Percentiles rank a stretch among this genome's conserved stretches.
Evolutionary conservation across 495 filamentous ascomycete species (phyloP).

Genomic region (Xylaria acuta): DNA sequence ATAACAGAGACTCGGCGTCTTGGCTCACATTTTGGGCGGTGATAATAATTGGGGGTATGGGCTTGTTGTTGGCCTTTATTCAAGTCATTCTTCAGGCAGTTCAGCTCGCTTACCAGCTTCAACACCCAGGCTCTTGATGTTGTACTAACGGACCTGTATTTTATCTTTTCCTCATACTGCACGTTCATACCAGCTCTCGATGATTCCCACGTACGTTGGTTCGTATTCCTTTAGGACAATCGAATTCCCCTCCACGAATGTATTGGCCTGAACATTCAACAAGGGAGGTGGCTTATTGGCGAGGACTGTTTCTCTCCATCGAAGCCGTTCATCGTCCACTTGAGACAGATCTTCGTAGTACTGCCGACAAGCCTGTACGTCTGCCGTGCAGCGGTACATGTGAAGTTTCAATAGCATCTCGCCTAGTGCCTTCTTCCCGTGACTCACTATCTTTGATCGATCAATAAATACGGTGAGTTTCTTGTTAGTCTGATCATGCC

Average conservation of each 20-base stretch:
- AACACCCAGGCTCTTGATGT: not conserved
- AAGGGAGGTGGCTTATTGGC: slow-evolving; percentile 35
- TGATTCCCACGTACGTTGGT: not conserved
- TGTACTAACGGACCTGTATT: not conserved
- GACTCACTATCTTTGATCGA: slow-evolving; percentile 41
- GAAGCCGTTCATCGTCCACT: slow-evolving; percentile 46
- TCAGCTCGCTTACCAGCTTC: not conserved
- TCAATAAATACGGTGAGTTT: slow-evolving; percentile 46
- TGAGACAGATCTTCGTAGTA: slow-evolving; percentile 50
- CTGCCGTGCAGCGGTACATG: slow-evolving; percentile 56
- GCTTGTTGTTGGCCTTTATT: slow-evolving; percentile 17
- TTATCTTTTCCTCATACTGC: not conserved
- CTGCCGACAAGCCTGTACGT: slow-evolving; percentile 43
- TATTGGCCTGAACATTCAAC: slow-evolving; percentile 55
- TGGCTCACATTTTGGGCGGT: slow-evolving; percentile 25
- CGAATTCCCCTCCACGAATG: slow-evolving; percentile 43
- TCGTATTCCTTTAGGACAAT: slow-evolving; percentile 39
- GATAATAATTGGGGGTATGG: slow-evolving; percentile 23
- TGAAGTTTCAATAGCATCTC: slow-evolving; percentile 51
- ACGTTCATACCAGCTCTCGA: not conserved
- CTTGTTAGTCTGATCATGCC: slow-evolving; percentile 26
- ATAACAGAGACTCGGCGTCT: slow-evolving; percentile 22
- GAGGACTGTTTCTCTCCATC: slow-evolving; percentile 46
- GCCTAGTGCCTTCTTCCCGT: slow-evolving; percentile 52
- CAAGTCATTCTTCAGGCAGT: not conserved